Evolutionary conservation across 768 basidiomycete genomes (phyloP).

Genomic region (Sistotremastrum suecicum): DNA sequence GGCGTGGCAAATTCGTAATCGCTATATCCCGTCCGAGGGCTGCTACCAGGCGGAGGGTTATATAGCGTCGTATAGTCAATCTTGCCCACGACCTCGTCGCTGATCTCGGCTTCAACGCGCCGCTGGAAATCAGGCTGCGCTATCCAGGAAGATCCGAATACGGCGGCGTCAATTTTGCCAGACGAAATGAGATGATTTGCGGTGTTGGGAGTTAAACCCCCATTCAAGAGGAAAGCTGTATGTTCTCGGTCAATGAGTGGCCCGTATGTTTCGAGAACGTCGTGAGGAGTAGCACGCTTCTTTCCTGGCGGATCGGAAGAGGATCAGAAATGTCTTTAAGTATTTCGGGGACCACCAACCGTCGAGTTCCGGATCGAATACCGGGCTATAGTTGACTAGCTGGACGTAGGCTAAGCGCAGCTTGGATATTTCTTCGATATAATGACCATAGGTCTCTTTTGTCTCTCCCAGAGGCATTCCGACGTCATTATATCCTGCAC

Average conservation of each 20-base stretch:
- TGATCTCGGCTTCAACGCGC: conserved; percentile 12
- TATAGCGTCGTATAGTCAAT: no score
- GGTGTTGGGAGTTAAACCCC: conserved; percentile 22
- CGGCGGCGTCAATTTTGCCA: conserved; percentile 22
- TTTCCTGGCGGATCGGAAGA: conserved; percentile 14
- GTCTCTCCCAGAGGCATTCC: conserved; percentile 33
- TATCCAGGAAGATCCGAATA: conserved; percentile 24
- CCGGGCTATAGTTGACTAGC: conserved; percentile 16
- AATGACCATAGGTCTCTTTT: conserved; percentile 26
- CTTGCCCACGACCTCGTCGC: no score
- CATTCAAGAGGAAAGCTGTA: conserved; percentile 25
- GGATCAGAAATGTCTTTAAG: conserved; percentile 4
- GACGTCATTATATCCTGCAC: not conserved
- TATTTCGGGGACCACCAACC: conserved; percentile 11
- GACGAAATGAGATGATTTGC: conserved; percentile 21
- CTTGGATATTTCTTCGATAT: conserved; percentile 26
- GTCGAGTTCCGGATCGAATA: conserved; percentile 16
- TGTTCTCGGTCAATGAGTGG: conserved; percentile 18
- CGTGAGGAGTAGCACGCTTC: conserved; percentile 22
- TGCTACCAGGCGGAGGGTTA: no score
- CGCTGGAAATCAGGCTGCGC: conserved; percentile 28
- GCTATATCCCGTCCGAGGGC: no score
- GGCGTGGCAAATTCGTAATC: no score
- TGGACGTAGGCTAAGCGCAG: conserved; percentile 21
- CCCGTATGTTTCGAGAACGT: conserved; percentile 25